A percentile compares a stretch with the other conserved stretches of the same genome.
These are phyloP conservation scores for Dryas octopetala DNA, from an alignment of 306 rosid species.

Conservation along the genomic window DNA sequence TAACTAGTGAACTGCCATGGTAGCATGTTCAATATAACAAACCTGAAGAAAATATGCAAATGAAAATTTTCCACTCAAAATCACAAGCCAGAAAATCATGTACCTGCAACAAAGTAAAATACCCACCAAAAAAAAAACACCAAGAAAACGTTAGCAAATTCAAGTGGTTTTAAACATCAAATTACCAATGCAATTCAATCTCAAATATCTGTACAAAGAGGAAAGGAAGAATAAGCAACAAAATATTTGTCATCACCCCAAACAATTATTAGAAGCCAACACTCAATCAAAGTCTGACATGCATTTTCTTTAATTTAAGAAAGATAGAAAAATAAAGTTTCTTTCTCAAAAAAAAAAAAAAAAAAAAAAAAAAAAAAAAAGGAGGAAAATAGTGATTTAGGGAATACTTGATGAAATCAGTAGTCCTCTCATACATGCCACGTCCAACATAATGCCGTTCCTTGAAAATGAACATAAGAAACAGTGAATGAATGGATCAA, in stretches of 20 bases:
- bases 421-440: constrained; percentile 91
- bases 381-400: constrained; percentile 1
- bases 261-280: background rate
- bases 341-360: background rate
- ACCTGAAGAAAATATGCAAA: constrained; percentile 98
- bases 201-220: background rate
- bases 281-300: background rate
- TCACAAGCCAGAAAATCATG: constrained; percentile 78
- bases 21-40: constrained; percentile 8
- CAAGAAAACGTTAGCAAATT: background rate
- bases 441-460: constrained; percentile 92
- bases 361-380: background rate
- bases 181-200: background rate
- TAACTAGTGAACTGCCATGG: background rate
- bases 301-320: background rate
- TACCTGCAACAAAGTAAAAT: constrained; percentile 50
- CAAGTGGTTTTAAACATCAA: constrained; percentile 4
- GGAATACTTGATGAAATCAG: constrained; percentile 82
- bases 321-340: too few relatives aligned
- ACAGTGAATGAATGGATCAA: constrained; percentile 18
- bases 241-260: background rate
- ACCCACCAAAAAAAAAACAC: background rate
- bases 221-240: background rate
- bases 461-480: constrained; percentile 41
- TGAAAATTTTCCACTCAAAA: constrained; percentile 74